A percentile compares a stretch with the other conserved stretches of the same genome.
Evolutionary conservation across 768 basidiomycete genomes (phyloP).

Genomic region (Pleurotus ostreatus): DNA sequence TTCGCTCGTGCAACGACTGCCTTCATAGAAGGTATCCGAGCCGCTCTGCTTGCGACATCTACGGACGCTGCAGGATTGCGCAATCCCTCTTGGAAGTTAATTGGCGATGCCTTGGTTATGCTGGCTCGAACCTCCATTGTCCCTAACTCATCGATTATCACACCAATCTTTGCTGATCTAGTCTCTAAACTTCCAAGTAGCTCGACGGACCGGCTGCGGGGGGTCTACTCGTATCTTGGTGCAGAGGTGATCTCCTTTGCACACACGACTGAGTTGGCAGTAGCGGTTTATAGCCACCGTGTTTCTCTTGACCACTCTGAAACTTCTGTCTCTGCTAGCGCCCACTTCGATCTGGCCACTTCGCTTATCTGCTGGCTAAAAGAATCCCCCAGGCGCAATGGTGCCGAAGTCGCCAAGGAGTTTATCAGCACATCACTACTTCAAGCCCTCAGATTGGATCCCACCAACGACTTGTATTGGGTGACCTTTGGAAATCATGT

Average conservation of each 20-base stretch:
- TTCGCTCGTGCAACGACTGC: conserved; percentile 69
- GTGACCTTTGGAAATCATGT: conserved; percentile 72
- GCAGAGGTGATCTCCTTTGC: conserved; percentile 15
- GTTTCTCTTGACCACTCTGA: conserved; percentile 53
- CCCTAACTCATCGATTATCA: conserved; percentile 37
- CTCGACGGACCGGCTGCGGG: conserved; percentile 36
- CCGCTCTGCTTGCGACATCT: conserved; percentile 41
- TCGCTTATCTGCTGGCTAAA: conserved; percentile 49
- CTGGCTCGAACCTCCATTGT: conserved; percentile 54
- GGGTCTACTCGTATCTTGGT: conserved; percentile 30
- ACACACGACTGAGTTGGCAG: conserved; percentile 41
- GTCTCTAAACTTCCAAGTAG: conserved; percentile 34
- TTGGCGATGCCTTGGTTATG: conserved; percentile 71
- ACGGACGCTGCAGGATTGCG: conserved; percentile 50
- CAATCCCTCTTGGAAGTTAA: conserved; percentile 76
- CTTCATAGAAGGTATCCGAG: conserved; percentile 55
- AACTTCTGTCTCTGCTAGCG: conserved; percentile 45
- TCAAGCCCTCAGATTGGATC: conserved; percentile 70
- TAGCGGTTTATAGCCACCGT: conserved; percentile 59
- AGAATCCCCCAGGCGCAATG: conserved; percentile 24
- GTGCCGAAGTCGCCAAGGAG: conserved; percentile 29
- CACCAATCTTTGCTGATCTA: conserved; percentile 28
- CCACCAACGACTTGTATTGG: conserved; percentile 76
- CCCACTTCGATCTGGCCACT: conserved; percentile 72
- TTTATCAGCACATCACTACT: conserved; percentile 53